phyloP scores from a whole-genome alignment of 1,284 basidiomycete species.

The Cystobasidium sp. region DNA sequence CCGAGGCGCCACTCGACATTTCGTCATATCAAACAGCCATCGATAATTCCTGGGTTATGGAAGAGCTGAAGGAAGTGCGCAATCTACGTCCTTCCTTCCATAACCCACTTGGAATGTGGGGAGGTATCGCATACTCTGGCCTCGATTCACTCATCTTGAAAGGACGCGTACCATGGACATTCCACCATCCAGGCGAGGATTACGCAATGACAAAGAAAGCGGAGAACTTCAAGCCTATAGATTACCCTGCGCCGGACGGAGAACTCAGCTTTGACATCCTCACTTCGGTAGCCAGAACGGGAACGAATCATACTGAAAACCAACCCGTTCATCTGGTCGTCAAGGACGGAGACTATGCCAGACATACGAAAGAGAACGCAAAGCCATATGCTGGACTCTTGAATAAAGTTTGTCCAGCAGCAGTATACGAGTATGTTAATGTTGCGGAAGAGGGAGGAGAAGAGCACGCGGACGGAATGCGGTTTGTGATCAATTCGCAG shows the following conservation, averaged over 20 bases:
- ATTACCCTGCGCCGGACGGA: constrained; percentile 87
- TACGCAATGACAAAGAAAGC: constrained; percentile 74
- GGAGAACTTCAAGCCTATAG: constrained; percentile 74
- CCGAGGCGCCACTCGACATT: constrained; percentile 67
- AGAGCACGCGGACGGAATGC: constrained; percentile 71
- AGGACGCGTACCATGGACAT: constrained; percentile 91
- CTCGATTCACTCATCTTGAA: constrained; percentile 83
- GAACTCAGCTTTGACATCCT: constrained; percentile 93
- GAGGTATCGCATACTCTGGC: constrained; percentile 88
- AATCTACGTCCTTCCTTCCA: constrained; percentile 93
- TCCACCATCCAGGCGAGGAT: constrained; percentile 72
- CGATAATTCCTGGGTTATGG: constrained; percentile 81
- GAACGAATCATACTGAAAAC: constrained; percentile 96
- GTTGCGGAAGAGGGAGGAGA: constrained; percentile 62
- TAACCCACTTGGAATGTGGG: constrained; percentile 80
- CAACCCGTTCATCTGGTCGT: constrained; percentile 82
- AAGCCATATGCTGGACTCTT: constrained; percentile 83
- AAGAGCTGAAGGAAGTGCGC: constrained; percentile 87
- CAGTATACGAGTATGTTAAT: constrained; percentile 94
- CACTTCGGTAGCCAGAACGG: constrained; percentile 86
- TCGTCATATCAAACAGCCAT: constrained; percentile 74
- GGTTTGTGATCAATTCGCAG: constrained; percentile 95
- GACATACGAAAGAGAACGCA: constrained; percentile 81
- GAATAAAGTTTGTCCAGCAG: constrained; percentile 89
- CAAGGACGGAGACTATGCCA: constrained; percentile 61